Conservation (phyloP, 169 alveolate species). For the Plasmodium coatneyi region DNA sequence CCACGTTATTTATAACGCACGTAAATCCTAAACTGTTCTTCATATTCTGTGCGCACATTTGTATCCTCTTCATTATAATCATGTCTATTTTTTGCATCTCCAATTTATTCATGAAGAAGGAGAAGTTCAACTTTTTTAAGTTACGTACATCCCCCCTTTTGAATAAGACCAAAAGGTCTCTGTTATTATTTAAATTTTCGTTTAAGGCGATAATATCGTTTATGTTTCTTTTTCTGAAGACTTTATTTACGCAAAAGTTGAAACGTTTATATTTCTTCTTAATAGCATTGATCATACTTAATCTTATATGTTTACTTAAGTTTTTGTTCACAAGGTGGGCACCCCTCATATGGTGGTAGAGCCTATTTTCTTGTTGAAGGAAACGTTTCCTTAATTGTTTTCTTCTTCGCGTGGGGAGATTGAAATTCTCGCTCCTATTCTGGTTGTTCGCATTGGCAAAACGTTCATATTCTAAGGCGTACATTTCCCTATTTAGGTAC, state of each 20-base stretch:
- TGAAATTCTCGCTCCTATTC: background rate
- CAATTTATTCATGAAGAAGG: conserved; percentile 52
- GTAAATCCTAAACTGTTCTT: conserved; percentile 32
- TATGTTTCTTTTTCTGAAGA: conserved; percentile 44
- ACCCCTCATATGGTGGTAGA: background rate
- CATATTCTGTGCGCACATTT: conserved; percentile 32
- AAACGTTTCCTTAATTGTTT: conserved; percentile 11
- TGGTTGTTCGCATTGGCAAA: background rate
- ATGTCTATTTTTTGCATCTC: conserved; percentile 46
- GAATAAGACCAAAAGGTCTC: conserved; percentile 33
- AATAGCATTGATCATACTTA: conserved; percentile 7
- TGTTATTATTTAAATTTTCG: conserved; percentile 63
- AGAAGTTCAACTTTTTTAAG: conserved; percentile 22
- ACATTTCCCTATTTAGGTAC: background rate
- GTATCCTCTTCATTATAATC: conserved; percentile 62
- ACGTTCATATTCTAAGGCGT: background rate
- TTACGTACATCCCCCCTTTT: conserved; percentile 41
- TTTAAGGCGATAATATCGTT: conserved; percentile 57
- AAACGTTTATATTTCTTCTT: conserved; percentile 48
- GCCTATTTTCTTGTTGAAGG: conserved; percentile 21
- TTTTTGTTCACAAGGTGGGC: background rate
- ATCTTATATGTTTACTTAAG: background rate
- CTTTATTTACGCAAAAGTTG: conserved; percentile 49
- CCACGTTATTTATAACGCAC: conserved; percentile 57
- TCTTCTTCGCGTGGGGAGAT: background rate